Evolutionary conservation across 495 filamentous ascomycete species (phyloP).

Genomic region (Staphylotrichum longicolle): DNA sequence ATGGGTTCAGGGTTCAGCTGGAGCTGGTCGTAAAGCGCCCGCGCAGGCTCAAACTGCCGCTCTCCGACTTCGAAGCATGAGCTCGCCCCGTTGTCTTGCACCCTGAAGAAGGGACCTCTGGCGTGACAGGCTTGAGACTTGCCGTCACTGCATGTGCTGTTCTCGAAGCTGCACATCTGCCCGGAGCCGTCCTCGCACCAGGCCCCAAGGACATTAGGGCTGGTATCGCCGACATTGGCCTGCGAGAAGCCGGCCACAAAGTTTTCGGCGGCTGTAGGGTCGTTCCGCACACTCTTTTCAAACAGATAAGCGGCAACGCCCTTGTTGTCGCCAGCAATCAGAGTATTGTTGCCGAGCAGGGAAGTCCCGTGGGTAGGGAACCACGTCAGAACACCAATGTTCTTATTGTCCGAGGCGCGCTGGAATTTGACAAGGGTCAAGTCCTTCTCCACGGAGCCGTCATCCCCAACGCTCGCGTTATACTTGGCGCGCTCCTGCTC

Average conservation of each 20-base stretch:
- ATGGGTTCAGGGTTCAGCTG: slow-evolving; percentile 49
- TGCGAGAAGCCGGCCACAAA: slow-evolving; percentile 95
- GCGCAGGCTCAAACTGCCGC: slow-evolving; percentile 69
- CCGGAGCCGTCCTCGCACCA: slow-evolving; percentile 79
- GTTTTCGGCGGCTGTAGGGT: slow-evolving; percentile 55
- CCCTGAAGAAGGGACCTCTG: slow-evolving; percentile 75
- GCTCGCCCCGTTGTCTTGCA: slow-evolving; percentile 67
- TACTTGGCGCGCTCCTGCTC: slow-evolving; percentile 73
- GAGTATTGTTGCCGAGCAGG: slow-evolving; percentile 87
- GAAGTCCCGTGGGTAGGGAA: slow-evolving; percentile 94
- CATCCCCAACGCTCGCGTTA: slow-evolving; percentile 52
- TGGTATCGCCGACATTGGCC: slow-evolving; percentile 89
- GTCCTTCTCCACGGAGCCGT: slow-evolving; percentile 79
- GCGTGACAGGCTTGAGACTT: slow-evolving; percentile 77
- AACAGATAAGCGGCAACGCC: slow-evolving; percentile 87
- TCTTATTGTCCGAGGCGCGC: slow-evolving; percentile 66
- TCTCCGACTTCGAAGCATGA: slow-evolving; percentile 78
- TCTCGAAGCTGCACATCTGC: slow-evolving; percentile 65
- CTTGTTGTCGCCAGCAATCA: slow-evolving; percentile 94
- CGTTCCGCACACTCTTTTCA: slow-evolving; percentile 62
- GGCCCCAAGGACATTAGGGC: slow-evolving; percentile 82
- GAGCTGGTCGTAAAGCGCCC: slow-evolving; percentile 59
- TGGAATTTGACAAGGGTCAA: slow-evolving; percentile 82
- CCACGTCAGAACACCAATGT: slow-evolving; percentile 81
- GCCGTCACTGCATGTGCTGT: slow-evolving; percentile 73